phyloP scores from a whole-genome alignment of 345 rosid species.

The Anastatica hierochuntica region DNA sequence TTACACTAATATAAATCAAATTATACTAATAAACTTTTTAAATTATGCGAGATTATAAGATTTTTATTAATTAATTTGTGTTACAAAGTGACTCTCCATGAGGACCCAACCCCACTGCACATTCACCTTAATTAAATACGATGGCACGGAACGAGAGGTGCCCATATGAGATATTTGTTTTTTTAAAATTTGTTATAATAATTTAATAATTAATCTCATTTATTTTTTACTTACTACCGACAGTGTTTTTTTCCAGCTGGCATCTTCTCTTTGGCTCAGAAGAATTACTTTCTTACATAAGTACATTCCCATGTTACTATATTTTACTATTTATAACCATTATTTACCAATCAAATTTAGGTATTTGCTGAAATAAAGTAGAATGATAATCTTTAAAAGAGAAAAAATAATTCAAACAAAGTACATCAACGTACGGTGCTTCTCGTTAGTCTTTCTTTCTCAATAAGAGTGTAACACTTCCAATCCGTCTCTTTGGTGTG shows the following conservation, averaged over 20 bases:
- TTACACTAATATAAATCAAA: background rate
- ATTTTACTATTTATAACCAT: constrained; percentile 2
- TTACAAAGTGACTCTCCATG: constrained; percentile 18
- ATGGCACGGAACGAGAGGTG: constrained; percentile 29
- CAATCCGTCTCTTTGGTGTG: too few species aligned
- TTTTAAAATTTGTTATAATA: background rate
- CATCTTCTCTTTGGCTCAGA: constrained; percentile 9
- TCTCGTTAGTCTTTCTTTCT: too few species aligned
- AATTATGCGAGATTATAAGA: background rate
- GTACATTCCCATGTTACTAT: constrained; percentile 5
- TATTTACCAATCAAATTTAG: constrained; percentile 1
- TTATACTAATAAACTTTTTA: background rate
- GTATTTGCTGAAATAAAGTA: background rate
- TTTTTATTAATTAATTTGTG: background rate
- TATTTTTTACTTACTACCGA: constrained; percentile 14
- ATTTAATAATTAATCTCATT: background rate
- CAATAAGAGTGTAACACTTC: too few species aligned
- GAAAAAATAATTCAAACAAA: background rate
- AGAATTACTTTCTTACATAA: constrained; percentile 3
- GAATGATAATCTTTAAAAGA: background rate
- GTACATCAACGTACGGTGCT: constrained; percentile 23
- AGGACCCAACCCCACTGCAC: constrained; percentile 26
- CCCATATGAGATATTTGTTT: constrained; percentile 18
- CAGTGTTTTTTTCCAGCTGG: constrained; percentile 22
- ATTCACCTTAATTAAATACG: constrained; percentile 22